Percentiles rank a stretch among this genome's conserved stretches.
phyloP scores from a whole-genome alignment of 768 basidiomycete species.

The Chiua virens region DNA sequence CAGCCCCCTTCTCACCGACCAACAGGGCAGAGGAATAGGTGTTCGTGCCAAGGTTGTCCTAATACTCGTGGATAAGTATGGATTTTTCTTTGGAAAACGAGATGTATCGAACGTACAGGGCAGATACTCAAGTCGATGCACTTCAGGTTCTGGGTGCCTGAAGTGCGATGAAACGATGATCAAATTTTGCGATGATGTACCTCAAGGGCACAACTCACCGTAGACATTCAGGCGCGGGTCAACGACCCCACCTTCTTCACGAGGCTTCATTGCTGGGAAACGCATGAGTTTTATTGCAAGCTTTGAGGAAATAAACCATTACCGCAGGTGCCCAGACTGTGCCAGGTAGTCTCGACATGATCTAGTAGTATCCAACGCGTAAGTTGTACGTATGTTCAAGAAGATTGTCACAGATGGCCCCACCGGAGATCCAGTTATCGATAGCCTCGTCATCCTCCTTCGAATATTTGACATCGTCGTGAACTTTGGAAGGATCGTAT shows the following conservation, averaged over 20 bases:
- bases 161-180: conserved; percentile 9
- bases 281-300: background rate
- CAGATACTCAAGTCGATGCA: conserved; percentile 69
- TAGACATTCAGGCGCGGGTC: conserved; percentile 63
- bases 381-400: no score
- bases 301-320: background rate
- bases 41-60: conserved; percentile 73
- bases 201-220: conserved; percentile 21
- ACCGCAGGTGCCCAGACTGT: conserved; percentile 55
- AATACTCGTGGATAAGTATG: conserved; percentile 2
- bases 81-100: background rate
- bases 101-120: conserved; percentile 45
- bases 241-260: conserved; percentile 64
- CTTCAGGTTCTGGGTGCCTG: conserved; percentile 63
- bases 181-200: conserved; percentile 11
- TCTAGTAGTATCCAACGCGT: conserved; percentile 24
- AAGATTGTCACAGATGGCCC: background rate
- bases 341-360: conserved; percentile 79
- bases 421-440: conserved; percentile 61
- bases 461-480: conserved; percentile 65
- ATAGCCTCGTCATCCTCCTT: conserved; percentile 71
- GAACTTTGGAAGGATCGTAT: conserved; percentile 55
- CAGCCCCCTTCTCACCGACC: conserved; percentile 69
- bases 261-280: conserved; percentile 56
- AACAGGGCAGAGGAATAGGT: conserved; percentile 71